Evolutionary conservation across 73 alveolate species (phyloP).

Genomic region (Paramecium sexaurelia): DNA sequence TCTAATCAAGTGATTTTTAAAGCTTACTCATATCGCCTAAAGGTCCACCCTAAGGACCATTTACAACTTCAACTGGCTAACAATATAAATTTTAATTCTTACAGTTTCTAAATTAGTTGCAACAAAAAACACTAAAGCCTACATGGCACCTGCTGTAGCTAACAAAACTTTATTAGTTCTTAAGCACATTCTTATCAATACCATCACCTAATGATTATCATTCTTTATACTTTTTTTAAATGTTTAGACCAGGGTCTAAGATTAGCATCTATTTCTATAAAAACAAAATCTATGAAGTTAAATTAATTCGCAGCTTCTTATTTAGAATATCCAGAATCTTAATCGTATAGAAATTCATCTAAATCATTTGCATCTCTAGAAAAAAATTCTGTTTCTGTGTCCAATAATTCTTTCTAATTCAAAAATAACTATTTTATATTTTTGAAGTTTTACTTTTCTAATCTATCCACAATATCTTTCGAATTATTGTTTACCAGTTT

Average conservation of each 20-base stretch:
- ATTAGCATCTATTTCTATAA: conserved; percentile 87
- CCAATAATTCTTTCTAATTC: conserved; percentile 58
- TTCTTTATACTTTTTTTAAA: neutral
- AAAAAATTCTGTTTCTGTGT: conserved; percentile 67
- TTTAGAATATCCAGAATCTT: conserved; percentile 55
- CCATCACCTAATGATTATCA: conserved; percentile 20
- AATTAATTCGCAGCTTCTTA: conserved; percentile 77
- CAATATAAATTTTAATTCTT: neutral
- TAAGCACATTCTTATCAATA: conserved; percentile 61
- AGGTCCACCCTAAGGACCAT: conserved; percentile 48
- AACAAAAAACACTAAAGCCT: conserved; percentile 52
- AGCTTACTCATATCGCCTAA: conserved; percentile 51
- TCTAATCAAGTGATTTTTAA: neutral
- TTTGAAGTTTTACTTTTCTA: neutral
- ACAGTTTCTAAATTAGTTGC: conserved; percentile 67
- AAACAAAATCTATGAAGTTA: conserved; percentile 87
- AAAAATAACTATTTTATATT: neutral
- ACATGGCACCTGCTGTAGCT: conserved; percentile 63
- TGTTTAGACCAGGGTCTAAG: conserved; percentile 90
- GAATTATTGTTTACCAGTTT: conserved; percentile 21
- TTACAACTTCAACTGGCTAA: conserved; percentile 49
- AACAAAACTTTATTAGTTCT: conserved; percentile 59
- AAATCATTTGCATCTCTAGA: conserved; percentile 60
- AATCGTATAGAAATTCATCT: conserved; percentile 81
- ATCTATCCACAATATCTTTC: conserved; percentile 29